phyloP scores from a whole-genome alignment of 345 rosid species.

The Populus simonii region DNA sequence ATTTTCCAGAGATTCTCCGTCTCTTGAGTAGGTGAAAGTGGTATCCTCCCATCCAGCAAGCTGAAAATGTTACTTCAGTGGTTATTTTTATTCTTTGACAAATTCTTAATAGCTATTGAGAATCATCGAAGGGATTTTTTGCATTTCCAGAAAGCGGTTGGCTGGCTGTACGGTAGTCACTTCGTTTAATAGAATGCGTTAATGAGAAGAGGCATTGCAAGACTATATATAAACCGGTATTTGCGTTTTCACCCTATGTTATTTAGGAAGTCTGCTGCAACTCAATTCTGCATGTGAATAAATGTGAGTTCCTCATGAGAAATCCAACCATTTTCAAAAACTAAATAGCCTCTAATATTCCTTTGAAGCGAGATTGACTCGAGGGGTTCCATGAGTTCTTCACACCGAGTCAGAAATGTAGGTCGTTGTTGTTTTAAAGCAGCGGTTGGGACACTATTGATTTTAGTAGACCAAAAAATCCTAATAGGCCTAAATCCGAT shows the following conservation, averaged over 20 bases:
- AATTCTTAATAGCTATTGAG: not conserved
- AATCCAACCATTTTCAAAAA: not conserved
- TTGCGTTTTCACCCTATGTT: not conserved
- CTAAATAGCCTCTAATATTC: not conserved
- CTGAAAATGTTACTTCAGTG: not conserved
- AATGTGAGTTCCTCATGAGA: not conserved
- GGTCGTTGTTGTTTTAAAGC: not conserved
- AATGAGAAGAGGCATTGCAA: not conserved
- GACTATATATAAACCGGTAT: not conserved
- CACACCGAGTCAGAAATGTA: not conserved
- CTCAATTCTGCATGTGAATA: not conserved
- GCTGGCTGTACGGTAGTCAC: not conserved
- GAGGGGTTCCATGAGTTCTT: not conserved
- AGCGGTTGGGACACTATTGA: not conserved
- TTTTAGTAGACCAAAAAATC: not conserved
- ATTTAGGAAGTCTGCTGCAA: not conserved
- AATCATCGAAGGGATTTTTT: slow-evolving; percentile 1
- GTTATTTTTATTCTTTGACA: not conserved
- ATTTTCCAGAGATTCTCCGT: not conserved
- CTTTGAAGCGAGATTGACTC: not conserved
- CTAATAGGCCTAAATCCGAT: not conserved
- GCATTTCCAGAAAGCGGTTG: not conserved
- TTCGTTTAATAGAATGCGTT: not conserved
- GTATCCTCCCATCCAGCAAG: not conserved
- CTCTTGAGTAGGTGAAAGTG: not conserved